phyloP scores from a whole-genome alignment of 495 filamentous ascomycete genomes.

The Halenospora varia region DNA sequence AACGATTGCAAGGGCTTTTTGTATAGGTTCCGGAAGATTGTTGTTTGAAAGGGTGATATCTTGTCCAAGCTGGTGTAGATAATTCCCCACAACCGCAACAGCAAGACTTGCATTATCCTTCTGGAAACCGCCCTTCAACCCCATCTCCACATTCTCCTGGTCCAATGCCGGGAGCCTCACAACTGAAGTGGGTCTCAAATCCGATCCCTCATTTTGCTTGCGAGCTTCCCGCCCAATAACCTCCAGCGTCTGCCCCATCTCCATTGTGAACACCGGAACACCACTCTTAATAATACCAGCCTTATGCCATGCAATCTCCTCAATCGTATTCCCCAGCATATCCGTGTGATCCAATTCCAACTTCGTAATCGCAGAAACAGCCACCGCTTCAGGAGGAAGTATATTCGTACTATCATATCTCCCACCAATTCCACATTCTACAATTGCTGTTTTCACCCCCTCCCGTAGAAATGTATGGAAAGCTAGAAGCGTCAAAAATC shows the following conservation, averaged over 20 bases:
- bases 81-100: slow-evolving; percentile 62
- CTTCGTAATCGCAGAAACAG: slow-evolving; percentile 71
- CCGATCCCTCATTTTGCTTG: slow-evolving; percentile 57
- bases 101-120: slow-evolving; percentile 84
- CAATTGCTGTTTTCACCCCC: slow-evolving; percentile 74
- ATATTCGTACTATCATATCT: slow-evolving; percentile 93
- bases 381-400: slow-evolving; percentile 56
- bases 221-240: slow-evolving; percentile 63
- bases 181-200: slow-evolving; percentile 13
- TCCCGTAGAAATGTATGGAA: slow-evolving; percentile 81
- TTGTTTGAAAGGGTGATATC: slow-evolving; percentile 9
- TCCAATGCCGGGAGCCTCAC: slow-evolving; percentile 14
- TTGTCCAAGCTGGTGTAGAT: slow-evolving; percentile 53
- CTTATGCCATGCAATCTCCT: slow-evolving; percentile 97
- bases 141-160: slow-evolving; percentile 44
- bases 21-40: slow-evolving; percentile 26
- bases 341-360: slow-evolving; percentile 85
- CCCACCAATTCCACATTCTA: slow-evolving; percentile 89
- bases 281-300: slow-evolving; percentile 82
- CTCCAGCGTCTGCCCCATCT: slow-evolving; percentile 58
- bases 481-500: slow-evolving; percentile 83
- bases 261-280: slow-evolving; percentile 64
- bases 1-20: slow-evolving; percentile 33
- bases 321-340: slow-evolving; percentile 78
- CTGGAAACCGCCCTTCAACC: slow-evolving; percentile 75